phyloP scores from a whole-genome alignment of 495 filamentous ascomycete genomes.

The Physcia stellaris region DNA sequence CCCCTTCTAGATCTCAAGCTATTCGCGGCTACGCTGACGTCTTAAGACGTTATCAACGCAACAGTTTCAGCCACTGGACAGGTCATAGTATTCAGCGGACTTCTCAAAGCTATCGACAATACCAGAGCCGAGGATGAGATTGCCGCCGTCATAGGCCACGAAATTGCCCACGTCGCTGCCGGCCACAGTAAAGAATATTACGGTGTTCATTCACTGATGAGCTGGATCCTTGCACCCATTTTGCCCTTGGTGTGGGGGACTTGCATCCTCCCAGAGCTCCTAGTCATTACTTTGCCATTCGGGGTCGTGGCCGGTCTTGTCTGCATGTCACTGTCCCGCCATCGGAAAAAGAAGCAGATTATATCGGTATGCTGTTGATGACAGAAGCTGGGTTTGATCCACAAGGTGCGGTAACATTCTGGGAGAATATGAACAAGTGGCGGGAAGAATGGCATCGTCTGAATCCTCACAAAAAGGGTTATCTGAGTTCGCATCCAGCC shows the following conservation, averaged over 20 bases:
- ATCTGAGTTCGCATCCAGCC: neutral
- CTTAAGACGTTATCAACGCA: neutral
- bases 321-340: neutral
- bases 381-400: slow-evolving; percentile 1
- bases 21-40: neutral
- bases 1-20: neutral
- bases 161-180: neutral
- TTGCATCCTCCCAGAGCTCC: neutral
- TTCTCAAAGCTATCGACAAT: neutral
- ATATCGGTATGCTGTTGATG: slow-evolving; percentile 3
- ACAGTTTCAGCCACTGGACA: neutral
- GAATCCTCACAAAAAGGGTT: neutral
- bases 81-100: neutral
- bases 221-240: neutral
- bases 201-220: neutral
- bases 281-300: neutral
- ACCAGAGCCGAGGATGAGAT: slow-evolving; percentile 2
- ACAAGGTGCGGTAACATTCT: neutral
- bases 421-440: neutral
- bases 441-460: neutral
- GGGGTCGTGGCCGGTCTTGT: neutral
- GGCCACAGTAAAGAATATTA: neutral
- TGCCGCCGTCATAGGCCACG: neutral
- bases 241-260: neutral
- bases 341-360: neutral